Evolutionary conservation across 345 rosid genomes (phyloP), one percentile per base, ranked within the genome.

Genomic region (Brassica carinata): DNA sequence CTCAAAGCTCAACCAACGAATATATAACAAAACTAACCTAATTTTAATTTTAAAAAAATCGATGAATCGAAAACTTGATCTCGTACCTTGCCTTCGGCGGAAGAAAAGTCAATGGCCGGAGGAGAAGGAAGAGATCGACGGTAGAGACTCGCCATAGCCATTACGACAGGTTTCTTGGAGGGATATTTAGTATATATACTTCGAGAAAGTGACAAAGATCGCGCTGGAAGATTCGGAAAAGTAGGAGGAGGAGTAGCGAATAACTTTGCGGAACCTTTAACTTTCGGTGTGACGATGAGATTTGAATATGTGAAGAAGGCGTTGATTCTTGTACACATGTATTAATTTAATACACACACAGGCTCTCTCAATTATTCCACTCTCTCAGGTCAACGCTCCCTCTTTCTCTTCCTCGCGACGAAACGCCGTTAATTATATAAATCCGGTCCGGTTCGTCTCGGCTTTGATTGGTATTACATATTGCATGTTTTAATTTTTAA

Each of bases 101-200:
- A 91, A 71, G 98, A 88, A 80, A 93, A 93, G n/a, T 93, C 98
- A 29, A 93, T 82, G 0, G 94, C 97, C 4, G 93, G 94, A 71
- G 94, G 98, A 19, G 97, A 91, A 23, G 92, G 87, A 31, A 93
- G 97, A 8, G 83, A 68, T 3, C 92, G 85, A 10, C 92, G 83
- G 76, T 91, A 91, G 77, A 91, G 77, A 18, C 94, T 88, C 14
- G 90, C 92, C 90, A 85, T 86, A 5, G 92, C 90, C 90, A 91
- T 91, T 70, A 4, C 23, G 3, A 62, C 75, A 7, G 17, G 36
- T 6, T 51, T 53, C 9, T 62, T 62, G 3, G 2, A 45, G 17
- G 48, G 7, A 9, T n/a, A n/a, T 1, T 68, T n/a, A n/a, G 2
- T 45, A 11, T 71, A 55, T 36, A 59, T 29, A 30, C 7, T 2